phyloP scores from a whole-genome alignment of 1,139 yeast genomes.

The Saccharomyces pastorianus region DNA sequence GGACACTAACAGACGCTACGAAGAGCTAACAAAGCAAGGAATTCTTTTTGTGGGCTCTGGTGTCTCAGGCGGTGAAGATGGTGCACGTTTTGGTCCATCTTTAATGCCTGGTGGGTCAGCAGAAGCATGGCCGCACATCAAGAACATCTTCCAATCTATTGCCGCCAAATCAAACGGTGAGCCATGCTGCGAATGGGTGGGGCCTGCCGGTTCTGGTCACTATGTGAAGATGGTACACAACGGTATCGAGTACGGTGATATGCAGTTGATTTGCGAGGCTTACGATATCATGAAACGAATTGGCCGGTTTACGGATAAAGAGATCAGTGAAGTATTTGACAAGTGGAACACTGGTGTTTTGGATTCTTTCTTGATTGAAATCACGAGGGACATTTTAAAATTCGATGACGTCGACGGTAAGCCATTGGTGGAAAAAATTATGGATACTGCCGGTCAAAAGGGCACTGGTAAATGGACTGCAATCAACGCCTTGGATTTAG shows the following conservation, averaged over 20 bases:
- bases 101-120: constrained; percentile 98
- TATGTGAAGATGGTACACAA: constrained; percentile 99
- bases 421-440: constrained; percentile 91
- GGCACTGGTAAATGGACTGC: constrained; percentile 99
- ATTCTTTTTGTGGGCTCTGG: constrained; percentile 95
- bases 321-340: constrained; percentile 86
- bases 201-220: constrained; percentile 98
- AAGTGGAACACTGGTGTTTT: constrained; percentile 96
- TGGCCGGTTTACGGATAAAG: constrained; percentile 83
- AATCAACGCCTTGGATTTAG: constrained; percentile 92
- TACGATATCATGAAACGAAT: constrained; percentile 92
- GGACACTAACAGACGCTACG: constrained; percentile 94
- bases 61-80: constrained; percentile 99
- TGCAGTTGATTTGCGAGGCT: constrained; percentile 98
- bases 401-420: constrained; percentile 81
- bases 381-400: constrained; percentile 89
- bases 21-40: constrained; percentile 78
- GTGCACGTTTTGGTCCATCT: constrained; percentile 98
- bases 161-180: constrained; percentile 96
- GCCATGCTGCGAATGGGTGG: constrained; percentile 99
- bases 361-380: constrained; percentile 94
- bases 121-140: constrained; percentile 98
- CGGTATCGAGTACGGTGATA: constrained; percentile 99
- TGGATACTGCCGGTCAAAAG: constrained; percentile 97
- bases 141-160: constrained; percentile 91